phyloP scores from a whole-genome alignment of 129 eudicot species.

The Lactuca sativa region DNA sequence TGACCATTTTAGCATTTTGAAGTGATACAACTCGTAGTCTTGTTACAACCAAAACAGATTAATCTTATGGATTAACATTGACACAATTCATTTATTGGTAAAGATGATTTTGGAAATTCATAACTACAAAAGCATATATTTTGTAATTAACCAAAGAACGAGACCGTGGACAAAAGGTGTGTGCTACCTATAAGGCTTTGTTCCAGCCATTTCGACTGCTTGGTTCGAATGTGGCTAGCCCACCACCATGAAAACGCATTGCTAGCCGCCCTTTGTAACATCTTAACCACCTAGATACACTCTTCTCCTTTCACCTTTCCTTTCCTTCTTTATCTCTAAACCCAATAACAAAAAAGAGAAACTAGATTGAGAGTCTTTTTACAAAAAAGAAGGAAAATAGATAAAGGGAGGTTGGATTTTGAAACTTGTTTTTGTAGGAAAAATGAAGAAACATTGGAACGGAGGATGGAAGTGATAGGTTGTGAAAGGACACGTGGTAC shows the following conservation, averaged over 20 bases:
- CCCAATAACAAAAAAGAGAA: background rate
- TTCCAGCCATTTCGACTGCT: conserved; percentile 62
- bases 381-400: background rate
- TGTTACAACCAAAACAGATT: too few species aligned
- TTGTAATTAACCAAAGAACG: too few species aligned
- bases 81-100: too few species aligned
- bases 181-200: conserved; percentile 49
- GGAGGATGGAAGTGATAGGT: conserved; percentile 4
- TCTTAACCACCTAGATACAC: conserved; percentile 26
- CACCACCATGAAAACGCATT: conserved; percentile 70
- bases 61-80: too few species aligned
- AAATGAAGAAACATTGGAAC: conserved; percentile 12
- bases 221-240: conserved; percentile 67
- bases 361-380: conserved; percentile 10
- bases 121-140: background rate
- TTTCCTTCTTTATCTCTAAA: background rate
- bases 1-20: background rate
- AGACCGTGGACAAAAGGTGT: background rate
- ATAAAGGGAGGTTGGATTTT: conserved; percentile 2
- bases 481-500: conserved; percentile 20
- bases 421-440: conserved; percentile 20
- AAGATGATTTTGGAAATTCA: background rate
- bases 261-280: conserved; percentile 71
- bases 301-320: background rate
- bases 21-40: background rate